Evolutionary conservation across 2,329 filamentous ascomycete genomes (phyloP).

Genomic region (Aspergillus oerlinghausenensis): DNA sequence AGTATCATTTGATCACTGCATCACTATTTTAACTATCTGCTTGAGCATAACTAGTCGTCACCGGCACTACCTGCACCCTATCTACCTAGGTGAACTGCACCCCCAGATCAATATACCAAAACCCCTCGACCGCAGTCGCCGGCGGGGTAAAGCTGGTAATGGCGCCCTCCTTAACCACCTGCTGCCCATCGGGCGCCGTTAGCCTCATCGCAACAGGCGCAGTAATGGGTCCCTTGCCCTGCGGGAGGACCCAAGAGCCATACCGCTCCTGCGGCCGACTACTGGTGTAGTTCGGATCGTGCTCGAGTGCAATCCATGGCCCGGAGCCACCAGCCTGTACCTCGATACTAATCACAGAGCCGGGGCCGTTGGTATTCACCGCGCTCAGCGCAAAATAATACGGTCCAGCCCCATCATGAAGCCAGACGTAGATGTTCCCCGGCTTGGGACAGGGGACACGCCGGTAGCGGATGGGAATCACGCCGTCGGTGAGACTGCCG

Average conservation of each 20-base stretch:
- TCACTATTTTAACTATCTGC: no score
- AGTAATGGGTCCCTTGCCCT: neutral
- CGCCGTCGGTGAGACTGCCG: neutral
- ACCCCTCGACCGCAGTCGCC: neutral
- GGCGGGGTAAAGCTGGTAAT: neutral
- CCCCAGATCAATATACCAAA: neutral
- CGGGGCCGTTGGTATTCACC: neutral
- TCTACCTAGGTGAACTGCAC: neutral
- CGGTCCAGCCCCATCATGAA: neutral
- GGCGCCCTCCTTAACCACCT: neutral
- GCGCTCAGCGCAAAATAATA: neutral
- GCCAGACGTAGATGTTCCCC: neutral
- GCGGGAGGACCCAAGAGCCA: neutral
- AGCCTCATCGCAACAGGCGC: neutral
- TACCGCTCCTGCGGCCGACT: neutral
- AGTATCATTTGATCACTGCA: no score
- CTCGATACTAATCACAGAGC: neutral
- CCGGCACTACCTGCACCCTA: no score
- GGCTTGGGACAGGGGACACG: neutral
- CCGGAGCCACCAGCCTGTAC: neutral
- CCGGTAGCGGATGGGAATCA: neutral
- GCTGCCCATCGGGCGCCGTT: neutral
- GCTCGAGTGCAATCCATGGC: neutral
- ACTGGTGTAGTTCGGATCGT: neutral
- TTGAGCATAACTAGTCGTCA: no score